These are phyloP conservation scores for Geotrichum histeridarum DNA, from an alignment of 1,139 yeast genomes.

Conservation along the genomic window DNA sequence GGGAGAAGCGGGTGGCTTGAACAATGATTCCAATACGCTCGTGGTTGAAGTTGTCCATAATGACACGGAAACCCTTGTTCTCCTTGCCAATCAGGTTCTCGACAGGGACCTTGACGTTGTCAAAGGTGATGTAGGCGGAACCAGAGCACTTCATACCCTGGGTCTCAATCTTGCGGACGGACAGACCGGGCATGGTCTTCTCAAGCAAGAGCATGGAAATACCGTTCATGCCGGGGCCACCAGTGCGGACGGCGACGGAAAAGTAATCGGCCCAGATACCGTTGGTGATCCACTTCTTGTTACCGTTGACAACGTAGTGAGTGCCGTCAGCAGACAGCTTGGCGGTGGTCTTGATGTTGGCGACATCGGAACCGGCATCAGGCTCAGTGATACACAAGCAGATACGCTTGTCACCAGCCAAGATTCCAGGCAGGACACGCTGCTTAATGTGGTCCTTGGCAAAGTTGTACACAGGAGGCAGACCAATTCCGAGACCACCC, in stretches of 20 bases:
- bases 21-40: constrained; percentile 42
- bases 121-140: constrained; percentile 40
- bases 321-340: constrained; percentile 40
- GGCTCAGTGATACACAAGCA: constrained; percentile 44
- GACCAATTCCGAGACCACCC: constrained; percentile 42
- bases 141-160: constrained; percentile 43
- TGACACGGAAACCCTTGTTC: constrained; percentile 43
- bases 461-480: constrained; percentile 40
- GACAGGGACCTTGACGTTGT: constrained; percentile 45
- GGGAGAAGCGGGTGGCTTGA: constrained; percentile 41
- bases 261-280: constrained; percentile 44
- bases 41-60: constrained; percentile 45
- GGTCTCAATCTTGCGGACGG: constrained; percentile 39
- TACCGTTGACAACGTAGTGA: constrained; percentile 43
- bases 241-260: constrained; percentile 46
- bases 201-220: constrained; percentile 42
- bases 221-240: constrained; percentile 41
- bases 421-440: constrained; percentile 38
- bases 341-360: constrained; percentile 41
- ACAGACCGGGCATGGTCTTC: constrained; percentile 39
- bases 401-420: constrained; percentile 40
- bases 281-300: constrained; percentile 46
- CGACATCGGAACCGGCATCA: constrained; percentile 44
- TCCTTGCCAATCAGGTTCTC: constrained; percentile 42
- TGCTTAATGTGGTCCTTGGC: constrained; percentile 35